Base-by-base conservation (phyloP, 495 filamentous ascomycete genomes). In the Aspergillus indologenus region DNA sequence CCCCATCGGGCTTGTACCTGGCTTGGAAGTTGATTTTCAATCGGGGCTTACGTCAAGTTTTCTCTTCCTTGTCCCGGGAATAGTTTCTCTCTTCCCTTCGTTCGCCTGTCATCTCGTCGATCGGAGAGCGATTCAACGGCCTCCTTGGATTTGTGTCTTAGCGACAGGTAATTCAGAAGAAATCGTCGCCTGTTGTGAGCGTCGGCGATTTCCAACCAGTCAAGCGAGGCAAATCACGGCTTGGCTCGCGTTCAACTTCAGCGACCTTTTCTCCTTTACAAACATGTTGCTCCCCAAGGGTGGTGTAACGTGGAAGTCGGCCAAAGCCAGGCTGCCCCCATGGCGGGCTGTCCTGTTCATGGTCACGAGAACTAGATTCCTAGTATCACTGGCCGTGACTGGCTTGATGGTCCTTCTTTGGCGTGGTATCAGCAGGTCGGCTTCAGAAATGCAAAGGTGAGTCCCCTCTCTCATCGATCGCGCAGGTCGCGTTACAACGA, bases 261-360 rank as follows among this genome's bases (percentile, higher is more conserved):
- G 26, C 34, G 12, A 7, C 34, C 50, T 14, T 24, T n/a, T 57
- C 29, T 52, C 53, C 19, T n/a, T 24, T 45, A 43, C 40, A 22
- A 66, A 29, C 47, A 90, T 90, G 87, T 78, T 96, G 72, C 81
- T 94, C 62, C 89, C 90, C 53, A 96, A 95, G 74, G 89, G 89
- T 73, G 90, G 90, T 74, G 83, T 95, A 68, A 94, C 82, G 71
- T 97, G 93, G 90, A 96, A 96, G 79, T 89, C 91, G 63, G 85
- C 95, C 54, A 87, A 81, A 75, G 81, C 90, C 63, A 81, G 86
- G 58, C 77, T 98, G 63, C 93, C 92, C 3, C 91, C 92, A 58
- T 86, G 87, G 63, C 83, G 90, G 76, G 89, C 90, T 43, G 74
- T 98, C 72, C 81, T 87, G 71, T 78, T 88, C 51, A 82, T 91